Conservation (phyloP, 1,284 basidiomycete species). For the Tausonia pullulans region DNA sequence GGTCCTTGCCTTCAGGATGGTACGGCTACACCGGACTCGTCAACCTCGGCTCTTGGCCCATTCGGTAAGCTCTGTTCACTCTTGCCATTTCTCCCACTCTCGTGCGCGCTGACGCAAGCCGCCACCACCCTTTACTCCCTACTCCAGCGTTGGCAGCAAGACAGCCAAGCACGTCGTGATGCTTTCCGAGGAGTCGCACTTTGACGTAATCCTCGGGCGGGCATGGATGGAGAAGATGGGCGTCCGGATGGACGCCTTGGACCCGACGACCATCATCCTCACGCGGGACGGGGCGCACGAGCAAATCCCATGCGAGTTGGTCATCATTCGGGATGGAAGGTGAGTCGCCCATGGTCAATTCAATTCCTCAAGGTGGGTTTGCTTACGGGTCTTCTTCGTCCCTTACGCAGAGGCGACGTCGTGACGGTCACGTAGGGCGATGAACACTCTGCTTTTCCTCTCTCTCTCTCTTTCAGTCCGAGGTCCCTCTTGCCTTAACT, state of each 20-base stretch:
- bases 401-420: too few relatives aligned
- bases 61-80: constrained; percentile 11
- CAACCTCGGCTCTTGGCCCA: constrained; percentile 41
- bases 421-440: too few relatives aligned
- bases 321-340: constrained; percentile 56
- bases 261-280: constrained; percentile 78
- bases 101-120: too few relatives aligned
- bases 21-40: constrained; percentile 32
- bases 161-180: constrained; percentile 42
- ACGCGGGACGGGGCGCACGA: constrained; percentile 37
- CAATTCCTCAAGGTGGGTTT: too few relatives aligned
- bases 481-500: too few relatives aligned
- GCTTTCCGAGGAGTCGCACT: constrained; percentile 87
- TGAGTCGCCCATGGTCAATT: too few relatives aligned
- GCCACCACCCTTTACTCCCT: not conserved
- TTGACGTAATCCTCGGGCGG: constrained; percentile 84
- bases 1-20: not conserved
- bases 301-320: constrained; percentile 78
- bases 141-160: constrained; percentile 40
- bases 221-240: constrained; percentile 87
- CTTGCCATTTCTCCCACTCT: not conserved
- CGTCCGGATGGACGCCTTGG: constrained; percentile 54
- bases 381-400: too few relatives aligned
- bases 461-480: too few relatives aligned
- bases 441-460: too few relatives aligned